Conservation (phyloP, 192 early-diverging fungal genomes). For the Cetraspora pellucida region DNA sequence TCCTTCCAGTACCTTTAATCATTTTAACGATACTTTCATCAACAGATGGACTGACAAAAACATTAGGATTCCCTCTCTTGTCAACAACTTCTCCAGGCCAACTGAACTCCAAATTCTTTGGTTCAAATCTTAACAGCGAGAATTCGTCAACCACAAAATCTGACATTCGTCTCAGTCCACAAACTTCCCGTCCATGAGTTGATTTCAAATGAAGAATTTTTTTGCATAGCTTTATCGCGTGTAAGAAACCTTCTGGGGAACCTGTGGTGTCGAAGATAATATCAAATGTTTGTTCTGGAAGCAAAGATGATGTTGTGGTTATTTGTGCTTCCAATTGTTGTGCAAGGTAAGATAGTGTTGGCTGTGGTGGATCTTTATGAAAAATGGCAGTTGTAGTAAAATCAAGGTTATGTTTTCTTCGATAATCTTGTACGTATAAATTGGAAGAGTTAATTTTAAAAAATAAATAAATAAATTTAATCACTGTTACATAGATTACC, state of each 20-base stretch:
- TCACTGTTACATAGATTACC: background rate
- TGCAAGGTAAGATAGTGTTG: background rate
- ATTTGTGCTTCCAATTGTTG: background rate
- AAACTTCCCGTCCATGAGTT: slow-evolving; percentile 13
- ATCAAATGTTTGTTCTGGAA: background rate
- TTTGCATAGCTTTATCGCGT: background rate
- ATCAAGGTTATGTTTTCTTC: background rate
- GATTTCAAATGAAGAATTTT: slow-evolving; percentile 18
- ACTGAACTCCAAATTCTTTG: background rate
- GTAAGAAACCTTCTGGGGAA: slow-evolving; percentile 2
- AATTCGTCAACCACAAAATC: slow-evolving; percentile 13
- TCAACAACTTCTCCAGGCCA: background rate
- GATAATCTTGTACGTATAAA: background rate
- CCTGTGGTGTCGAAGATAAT: background rate
- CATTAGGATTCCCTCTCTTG: background rate
- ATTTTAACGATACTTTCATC: background rate
- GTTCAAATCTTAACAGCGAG: background rate
- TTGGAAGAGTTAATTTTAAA: background rate
- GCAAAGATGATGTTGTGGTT: background rate
- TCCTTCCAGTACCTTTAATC: background rate
- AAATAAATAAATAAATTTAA: background rate
- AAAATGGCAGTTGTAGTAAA: slow-evolving; percentile 6
- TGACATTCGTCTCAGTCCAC: slow-evolving; percentile 1
- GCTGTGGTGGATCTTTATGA: background rate
- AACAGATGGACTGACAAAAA: background rate